Base-by-base conservation (phyloP, 1,284 basidiomycete genomes). In the Earliella scabrosa region DNA sequence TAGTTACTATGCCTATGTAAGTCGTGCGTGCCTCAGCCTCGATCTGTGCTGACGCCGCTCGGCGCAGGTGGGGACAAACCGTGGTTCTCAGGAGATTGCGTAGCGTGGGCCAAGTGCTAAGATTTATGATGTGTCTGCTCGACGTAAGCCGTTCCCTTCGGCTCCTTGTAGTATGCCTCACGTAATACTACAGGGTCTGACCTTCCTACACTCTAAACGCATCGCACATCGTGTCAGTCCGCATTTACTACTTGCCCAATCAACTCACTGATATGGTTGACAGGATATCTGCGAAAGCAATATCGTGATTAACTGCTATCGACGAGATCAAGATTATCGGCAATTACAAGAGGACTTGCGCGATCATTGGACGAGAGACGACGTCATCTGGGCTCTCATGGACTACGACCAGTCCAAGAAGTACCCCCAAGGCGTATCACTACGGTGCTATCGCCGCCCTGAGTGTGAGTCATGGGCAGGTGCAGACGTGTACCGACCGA, bases 321-420 rank as follows among this genome's bases (percentile, higher is more conserved):
- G 44, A 4, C 44, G 32, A 2, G 51, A 46, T 27, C 14, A 16
- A 3, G 27, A 52, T 6, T 0, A 2, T 2, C 5, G 13, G 0
- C 13, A 13, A 4, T 11, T 46, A 1, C 9, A 4, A 5, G 21
- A 29, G 4, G 39, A 48, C 14, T 18, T 56, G 27, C 38, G n/a
- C 7, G 50, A 52, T 5, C 50, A 53, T 40, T 11, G 35, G 20
- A 31, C 29, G 4, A 16, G 27, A 4, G 27, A 50, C 3, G 23
- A 41, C 13, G 45, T 44, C 11, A 5, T 18, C 1, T 61, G 58
- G 21, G 49, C 49, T 6, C 40, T 61, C 2, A 50, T 58, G 35
- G 56, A 61, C 26, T 61, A 51, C 35, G 52, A 61, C 31, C 34
- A 53, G 13, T 53, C 60, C 2, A 27, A 54, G 2, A 43, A 52